phyloP scores from a whole-genome alignment of 179 eudicot species.

The Beta macrorhiza region DNA sequence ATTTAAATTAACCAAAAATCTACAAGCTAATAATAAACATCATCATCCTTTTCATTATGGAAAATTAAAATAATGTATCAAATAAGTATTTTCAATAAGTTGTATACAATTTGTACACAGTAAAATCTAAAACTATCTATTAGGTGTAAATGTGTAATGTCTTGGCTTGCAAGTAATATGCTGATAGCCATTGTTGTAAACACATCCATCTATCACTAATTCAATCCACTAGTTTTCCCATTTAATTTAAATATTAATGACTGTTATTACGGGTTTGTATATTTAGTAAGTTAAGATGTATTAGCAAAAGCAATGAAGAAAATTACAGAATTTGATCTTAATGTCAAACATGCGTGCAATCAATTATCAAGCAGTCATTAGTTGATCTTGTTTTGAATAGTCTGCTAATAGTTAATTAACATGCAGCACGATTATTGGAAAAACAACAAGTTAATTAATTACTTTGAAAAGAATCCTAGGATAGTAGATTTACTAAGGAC shows the following conservation, averaged over 20 bases:
- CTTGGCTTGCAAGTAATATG: constrained; percentile 12
- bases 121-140: background rate
- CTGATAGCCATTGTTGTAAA: background rate
- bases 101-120: background rate
- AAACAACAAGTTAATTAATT: constrained; percentile 4
- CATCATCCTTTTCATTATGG: too few species aligned
- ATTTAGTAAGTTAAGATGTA: background rate
- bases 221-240: background rate
- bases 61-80: too few species aligned
- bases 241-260: background rate
- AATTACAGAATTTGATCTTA: background rate
- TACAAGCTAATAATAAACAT: too few species aligned
- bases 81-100: background rate
- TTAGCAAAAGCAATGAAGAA: background rate
- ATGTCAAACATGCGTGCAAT: constrained; percentile 9
- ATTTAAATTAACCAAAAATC: too few species aligned
- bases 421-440: background rate
- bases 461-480: constrained; percentile 9
- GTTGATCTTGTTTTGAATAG: background rate
- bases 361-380: background rate
- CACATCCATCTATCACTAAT: constrained; percentile 7
- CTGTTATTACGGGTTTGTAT: background rate
- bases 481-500: background rate
- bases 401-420: background rate
- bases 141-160: background rate